phyloP scores from a whole-genome alignment of 1,284 basidiomycete genomes.

The Boletus albobrunnescens region DNA sequence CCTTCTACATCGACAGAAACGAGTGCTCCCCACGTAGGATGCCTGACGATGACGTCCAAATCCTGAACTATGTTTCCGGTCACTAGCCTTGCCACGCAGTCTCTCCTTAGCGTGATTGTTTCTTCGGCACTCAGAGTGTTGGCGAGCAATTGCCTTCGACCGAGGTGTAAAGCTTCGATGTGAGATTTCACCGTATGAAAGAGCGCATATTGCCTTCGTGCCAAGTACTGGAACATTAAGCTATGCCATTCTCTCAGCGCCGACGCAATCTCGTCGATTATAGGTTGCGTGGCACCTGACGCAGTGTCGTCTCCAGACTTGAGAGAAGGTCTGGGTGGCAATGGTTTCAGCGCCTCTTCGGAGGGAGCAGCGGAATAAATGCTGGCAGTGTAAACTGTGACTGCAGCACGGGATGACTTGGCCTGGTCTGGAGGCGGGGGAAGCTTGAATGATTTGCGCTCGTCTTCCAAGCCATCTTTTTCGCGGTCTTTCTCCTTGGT shows the following conservation, averaged over 20 bases:
- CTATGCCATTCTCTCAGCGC: constrained; percentile 94
- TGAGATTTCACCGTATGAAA: constrained; percentile 87
- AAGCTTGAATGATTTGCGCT: constrained; percentile 63
- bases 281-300: constrained; percentile 78
- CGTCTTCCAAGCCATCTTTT: constrained; percentile 37
- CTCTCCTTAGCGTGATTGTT: constrained; percentile 74
- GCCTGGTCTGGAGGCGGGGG: constrained; percentile 70
- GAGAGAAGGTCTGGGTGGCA: constrained; percentile 89
- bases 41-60: constrained; percentile 91
- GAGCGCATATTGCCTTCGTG: constrained; percentile 82
- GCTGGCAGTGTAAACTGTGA: constrained; percentile 67
- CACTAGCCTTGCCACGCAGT: constrained; percentile 86
- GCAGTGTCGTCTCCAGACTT: constrained; percentile 91
- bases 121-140: constrained; percentile 89
- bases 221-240: constrained; percentile 88
- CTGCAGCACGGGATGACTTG: constrained; percentile 62
- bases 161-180: constrained; percentile 88
- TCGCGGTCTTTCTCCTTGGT: constrained; percentile 60
- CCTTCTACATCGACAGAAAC: constrained; percentile 82
- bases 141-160: constrained; percentile 84
- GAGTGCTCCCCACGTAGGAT: constrained; percentile 86
- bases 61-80: constrained; percentile 90
- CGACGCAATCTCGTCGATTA: constrained; percentile 96
- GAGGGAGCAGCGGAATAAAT: constrained; percentile 64
- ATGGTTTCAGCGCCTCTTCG: constrained; percentile 66